Evolutionary conservation across 176 grass and related monocot genomes (phyloP).

Genomic region (Musa schizocarpa): DNA sequence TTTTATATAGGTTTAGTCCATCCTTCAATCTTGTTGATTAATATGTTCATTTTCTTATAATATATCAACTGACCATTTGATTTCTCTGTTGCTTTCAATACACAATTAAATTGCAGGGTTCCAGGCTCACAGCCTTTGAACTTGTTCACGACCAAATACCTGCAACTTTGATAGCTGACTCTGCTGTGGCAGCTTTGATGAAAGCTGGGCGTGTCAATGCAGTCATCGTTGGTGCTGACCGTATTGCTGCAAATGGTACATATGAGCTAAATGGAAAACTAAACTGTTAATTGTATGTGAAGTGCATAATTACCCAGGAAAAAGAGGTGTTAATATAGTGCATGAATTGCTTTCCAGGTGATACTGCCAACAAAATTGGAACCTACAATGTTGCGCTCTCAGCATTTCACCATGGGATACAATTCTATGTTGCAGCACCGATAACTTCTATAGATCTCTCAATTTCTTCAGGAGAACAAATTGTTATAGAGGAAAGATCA

Average conservation of each 20-base stretch:
- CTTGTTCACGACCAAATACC: slow-evolving; percentile 92
- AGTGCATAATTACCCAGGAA: not conserved
- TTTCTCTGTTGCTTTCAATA: not conserved
- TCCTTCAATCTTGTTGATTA: not conserved
- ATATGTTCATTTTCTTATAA: not conserved
- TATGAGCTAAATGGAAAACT: no score
- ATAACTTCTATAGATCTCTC: slow-evolving; percentile 80
- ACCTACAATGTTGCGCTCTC: slow-evolving; percentile 74
- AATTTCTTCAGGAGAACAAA: slow-evolving; percentile 58
- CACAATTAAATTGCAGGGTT: slow-evolving; percentile 40
- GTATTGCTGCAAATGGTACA: slow-evolving; percentile 77
- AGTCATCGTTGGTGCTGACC: slow-evolving; percentile 78
- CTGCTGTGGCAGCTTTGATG: slow-evolving; percentile 83
- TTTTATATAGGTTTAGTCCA: no score
- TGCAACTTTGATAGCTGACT: slow-evolving; percentile 81
- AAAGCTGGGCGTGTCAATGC: slow-evolving; percentile 52
- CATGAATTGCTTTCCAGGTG: slow-evolving; percentile 41
- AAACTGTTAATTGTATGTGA: not conserved
- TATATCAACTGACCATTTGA: not conserved
- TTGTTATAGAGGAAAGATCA: slow-evolving; percentile 87
- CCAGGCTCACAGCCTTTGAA: slow-evolving; percentile 88
- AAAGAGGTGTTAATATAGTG: not conserved
- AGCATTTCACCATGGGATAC: slow-evolving; percentile 66
- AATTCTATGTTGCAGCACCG: slow-evolving; percentile 79
- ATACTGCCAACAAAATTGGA: slow-evolving; percentile 96